A percentile compares a stretch with the other conserved stretches of the same genome.
Conservation (phyloP, 2,329 filamentous ascomycete species). For the Plenodomus tracheiphilus region DNA sequence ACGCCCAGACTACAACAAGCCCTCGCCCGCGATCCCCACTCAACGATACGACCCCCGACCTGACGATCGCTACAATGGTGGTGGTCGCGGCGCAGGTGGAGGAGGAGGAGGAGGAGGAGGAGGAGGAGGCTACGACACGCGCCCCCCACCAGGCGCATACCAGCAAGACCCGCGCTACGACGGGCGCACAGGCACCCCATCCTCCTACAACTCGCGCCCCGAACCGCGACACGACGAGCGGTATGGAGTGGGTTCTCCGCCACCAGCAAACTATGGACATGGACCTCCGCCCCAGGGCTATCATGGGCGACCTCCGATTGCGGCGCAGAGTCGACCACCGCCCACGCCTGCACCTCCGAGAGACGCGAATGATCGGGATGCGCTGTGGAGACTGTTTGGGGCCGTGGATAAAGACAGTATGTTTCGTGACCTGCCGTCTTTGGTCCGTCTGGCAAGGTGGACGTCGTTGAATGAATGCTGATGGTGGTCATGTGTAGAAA, state of each 20-base stretch:
- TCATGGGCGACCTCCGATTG: conserved; percentile 66
- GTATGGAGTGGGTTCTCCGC: conserved; percentile 51
- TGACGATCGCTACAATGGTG: conserved; percentile 42
- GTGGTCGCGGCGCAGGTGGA: no score
- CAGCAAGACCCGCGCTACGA: conserved; percentile 38
- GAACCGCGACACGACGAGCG: conserved; percentile 24
- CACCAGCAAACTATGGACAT: conserved; percentile 56
- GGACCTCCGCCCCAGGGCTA: conserved; percentile 62
- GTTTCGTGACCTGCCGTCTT: conserved; percentile 11
- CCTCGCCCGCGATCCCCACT: conserved; percentile 39
- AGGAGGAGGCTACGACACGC: conserved; percentile 30
- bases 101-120: conserved; percentile 19
- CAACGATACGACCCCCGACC: conserved; percentile 41
- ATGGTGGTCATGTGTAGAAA: conserved; percentile 45
- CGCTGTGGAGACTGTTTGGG: conserved; percentile 81
- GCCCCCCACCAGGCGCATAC: conserved; percentile 47
- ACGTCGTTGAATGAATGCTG: no score
- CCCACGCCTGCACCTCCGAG: conserved; percentile 55
- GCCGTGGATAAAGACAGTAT: conserved; percentile 85
- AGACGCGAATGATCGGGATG: conserved; percentile 67
- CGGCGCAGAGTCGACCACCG: conserved; percentile 47
- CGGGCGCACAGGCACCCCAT: not conserved
- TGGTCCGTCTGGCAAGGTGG: no score
- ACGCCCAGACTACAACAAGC: conserved; percentile 50
- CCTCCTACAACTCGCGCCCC: conserved; percentile 19